Evolutionary conservation across 31 red algal genomes (phyloP), one percentile per base, ranked within the genome.

Genomic region (Endocladia muricata): DNA sequence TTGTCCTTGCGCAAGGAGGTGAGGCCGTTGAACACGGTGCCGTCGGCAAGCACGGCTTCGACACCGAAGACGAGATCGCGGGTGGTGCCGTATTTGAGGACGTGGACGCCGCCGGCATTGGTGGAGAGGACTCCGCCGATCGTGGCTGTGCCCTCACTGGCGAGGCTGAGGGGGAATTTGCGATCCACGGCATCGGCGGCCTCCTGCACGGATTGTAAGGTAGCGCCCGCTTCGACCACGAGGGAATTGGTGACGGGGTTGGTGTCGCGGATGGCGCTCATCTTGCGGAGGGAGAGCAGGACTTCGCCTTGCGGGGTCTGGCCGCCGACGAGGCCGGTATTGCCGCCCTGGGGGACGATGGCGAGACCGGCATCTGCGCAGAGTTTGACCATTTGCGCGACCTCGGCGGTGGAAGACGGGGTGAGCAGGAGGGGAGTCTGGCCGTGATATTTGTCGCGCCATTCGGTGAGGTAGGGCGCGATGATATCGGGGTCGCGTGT

Each of bases 341-440:
- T 99, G 13, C 96, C 96, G 38, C 96, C 96, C 65, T 99, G 96
- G 30, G 96, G 96, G 13, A 94, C 92, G 3, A 99, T 57, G n/a
- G 96, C 79, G 66, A 99, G 64, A 17, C 70, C 55, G 39, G 76
- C 42, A 37, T 69, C 29, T 48, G 95, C 42, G 69, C 96, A 99
- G 68, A 90, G 86, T 39, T 43, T 6, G 63, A 99, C 75, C 23
- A 99, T 78, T 60, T n/a, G n/a, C n/a, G n/a, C n/a, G n/a, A n/a
- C n/a, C n/a, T n/a, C n/a, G n/a, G n/a, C n/a, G 61, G 38, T 15
- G 64, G 44, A 36, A 96, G n/a, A n/a, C n/a, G n/a, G n/a, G n/a
- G n/a, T n/a, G n/a, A n/a, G n/a, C n/a, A n/a, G n/a, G n/a, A n/a
- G n/a, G n/a, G n/a, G n/a, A n/a, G n/a, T n/a, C n/a, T n/a, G n/a